A percentile compares a stretch with the other conserved stretches of the same genome.
phyloP scores from a whole-genome alignment of 176 grass and related monocot genomes.

The bread wheat (Triticum aestivum) region IWGSC_CS_RefSeq_v2.1 NC_057802.1:440593674-440594173 shows the following conservation, averaged over 20 bases:
- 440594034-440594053: neutral
- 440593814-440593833: constrained; percentile 93
- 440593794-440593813: constrained; percentile 93
- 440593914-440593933: constrained; percentile 35
- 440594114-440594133: neutral
- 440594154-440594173: neutral
- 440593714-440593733: neutral
- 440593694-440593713: neutral
- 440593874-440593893: neutral
- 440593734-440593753: neutral
- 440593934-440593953: constrained; percentile 97
- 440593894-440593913: constrained; percentile 18
- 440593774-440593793: constrained; percentile 91
- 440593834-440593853: constrained; percentile 91
- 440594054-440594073: neutral
- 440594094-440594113: neutral
- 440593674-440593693: constrained; percentile 12
- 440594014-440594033: constrained; percentile 46
- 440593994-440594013: constrained; percentile 89
- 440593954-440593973: constrained; percentile 91
- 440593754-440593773: constrained; percentile 34
- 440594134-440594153: neutral
- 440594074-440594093: neutral
- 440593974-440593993: constrained; percentile 74
- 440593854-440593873: constrained; percentile 73